Evolutionary conservation across 192 early-diverging fungal genomes (phyloP).

Genomic region (Chytriomyces hyalinus): DNA sequence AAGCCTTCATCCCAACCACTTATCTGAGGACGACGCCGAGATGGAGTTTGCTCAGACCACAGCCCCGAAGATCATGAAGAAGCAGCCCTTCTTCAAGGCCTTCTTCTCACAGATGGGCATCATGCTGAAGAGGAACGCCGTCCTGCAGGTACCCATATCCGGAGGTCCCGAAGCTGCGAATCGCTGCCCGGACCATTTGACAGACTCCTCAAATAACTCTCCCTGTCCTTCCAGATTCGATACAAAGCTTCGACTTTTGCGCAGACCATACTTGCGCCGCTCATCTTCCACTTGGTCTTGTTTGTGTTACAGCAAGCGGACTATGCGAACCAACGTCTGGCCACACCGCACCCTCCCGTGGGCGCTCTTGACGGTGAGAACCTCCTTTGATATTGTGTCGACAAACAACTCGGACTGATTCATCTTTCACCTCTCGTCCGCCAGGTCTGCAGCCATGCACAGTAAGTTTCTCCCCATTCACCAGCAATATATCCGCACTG

Average conservation of each 20-base stretch:
- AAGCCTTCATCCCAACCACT: background rate
- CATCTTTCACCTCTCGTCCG: background rate
- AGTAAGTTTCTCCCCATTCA: background rate
- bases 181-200: background rate
- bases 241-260: conserved; percentile 67
- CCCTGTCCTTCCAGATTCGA: conserved; percentile 45
- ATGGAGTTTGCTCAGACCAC: background rate
- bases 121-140: conserved; percentile 72
- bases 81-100: conserved; percentile 35
- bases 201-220: background rate
- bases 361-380: conserved; percentile 54
- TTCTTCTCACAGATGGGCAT: conserved; percentile 63
- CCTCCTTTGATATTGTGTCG: too few species aligned
- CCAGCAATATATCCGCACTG: background rate
- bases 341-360: conserved; percentile 42
- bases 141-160: conserved; percentile 60
- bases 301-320: conserved; percentile 63
- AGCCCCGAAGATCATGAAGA: conserved; percentile 1
- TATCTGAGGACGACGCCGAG: too few species aligned
- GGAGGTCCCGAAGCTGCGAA: background rate
- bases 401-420: too few species aligned
- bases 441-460: conserved; percentile 44
- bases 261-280: conserved; percentile 66
- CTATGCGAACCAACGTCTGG: conserved; percentile 46
- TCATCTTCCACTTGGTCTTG: conserved; percentile 71